phyloP scores from a whole-genome alignment of 768 basidiomycete genomes.

The Inosperma sp. region DNA sequence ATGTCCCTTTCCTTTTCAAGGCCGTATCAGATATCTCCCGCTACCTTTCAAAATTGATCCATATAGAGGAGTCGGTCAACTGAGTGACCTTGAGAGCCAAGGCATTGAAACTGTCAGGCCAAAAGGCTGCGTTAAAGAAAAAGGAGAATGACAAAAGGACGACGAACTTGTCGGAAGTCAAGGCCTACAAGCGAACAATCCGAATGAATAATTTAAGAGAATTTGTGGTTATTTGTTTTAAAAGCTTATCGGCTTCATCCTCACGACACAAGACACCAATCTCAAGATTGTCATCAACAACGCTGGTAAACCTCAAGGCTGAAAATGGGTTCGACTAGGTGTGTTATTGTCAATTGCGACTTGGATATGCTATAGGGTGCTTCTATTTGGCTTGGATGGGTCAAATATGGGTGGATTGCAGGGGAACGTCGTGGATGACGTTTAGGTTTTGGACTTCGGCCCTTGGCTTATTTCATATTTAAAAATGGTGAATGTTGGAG shows the following conservation, averaged over 20 bases:
- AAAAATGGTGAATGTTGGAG: too few species aligned
- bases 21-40: too few species aligned
- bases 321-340: conserved; percentile 81
- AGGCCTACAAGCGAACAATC: too few species aligned
- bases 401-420: conserved; percentile 45
- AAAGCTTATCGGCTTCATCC: background rate
- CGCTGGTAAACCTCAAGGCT: conserved; percentile 45
- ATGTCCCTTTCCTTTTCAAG: too few species aligned
- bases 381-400: conserved; percentile 16
- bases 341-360: conserved; percentile 32
- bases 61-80: too few species aligned
- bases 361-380: conserved; percentile 15
- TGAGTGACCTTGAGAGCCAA: too few species aligned
- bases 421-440: conserved; percentile 25
- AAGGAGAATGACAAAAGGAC: too few species aligned
- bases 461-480: background rate
- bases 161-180: too few species aligned
- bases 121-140: too few species aligned
- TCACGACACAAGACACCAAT: conserved; percentile 21
- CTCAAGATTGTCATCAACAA: conserved; percentile 42
- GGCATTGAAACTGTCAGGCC: too few species aligned
- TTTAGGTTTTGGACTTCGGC: conserved; percentile 5
- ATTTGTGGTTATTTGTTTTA: conserved; percentile 32
- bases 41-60: too few species aligned
- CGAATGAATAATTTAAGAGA: background rate